phyloP scores from a whole-genome alignment of 1,284 basidiomycete species.

The Cerioporus squamosus region DNA sequence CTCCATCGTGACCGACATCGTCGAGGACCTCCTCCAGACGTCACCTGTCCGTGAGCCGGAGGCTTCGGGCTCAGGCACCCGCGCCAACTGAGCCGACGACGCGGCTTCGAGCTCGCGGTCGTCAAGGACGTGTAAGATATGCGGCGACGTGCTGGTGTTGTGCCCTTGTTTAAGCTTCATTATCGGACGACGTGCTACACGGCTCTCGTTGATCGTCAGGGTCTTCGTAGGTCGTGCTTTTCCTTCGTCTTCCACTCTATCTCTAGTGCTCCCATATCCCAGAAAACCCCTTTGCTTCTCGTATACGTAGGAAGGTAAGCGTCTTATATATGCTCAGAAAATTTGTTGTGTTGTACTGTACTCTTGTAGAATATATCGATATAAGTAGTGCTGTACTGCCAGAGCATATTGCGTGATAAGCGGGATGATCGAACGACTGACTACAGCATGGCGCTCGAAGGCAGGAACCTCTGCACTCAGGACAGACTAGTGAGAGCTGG shows the following conservation, averaged over 20 bases:
- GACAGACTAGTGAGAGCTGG: no score
- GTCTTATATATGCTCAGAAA: no score
- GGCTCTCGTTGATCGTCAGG: not conserved
- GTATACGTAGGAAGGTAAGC: no score
- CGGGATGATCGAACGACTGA: no score
- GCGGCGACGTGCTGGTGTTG: not conserved
- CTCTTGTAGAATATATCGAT: no score
- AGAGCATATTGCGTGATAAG: no score
- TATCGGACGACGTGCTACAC: constrained; percentile 14
- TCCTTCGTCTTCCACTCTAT: not conserved
- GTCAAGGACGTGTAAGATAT: constrained; percentile 11
- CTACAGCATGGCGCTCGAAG: no score
- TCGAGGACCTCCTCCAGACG: constrained; percentile 53
- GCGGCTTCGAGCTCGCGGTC: not conserved
- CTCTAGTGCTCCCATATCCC: no score
- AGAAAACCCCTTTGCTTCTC: no score
- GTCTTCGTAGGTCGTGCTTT: not conserved
- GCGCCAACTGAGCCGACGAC: constrained; percentile 4
- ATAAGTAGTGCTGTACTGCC: no score
- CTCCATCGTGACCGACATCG: constrained; percentile 57
- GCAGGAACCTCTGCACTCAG: no score
- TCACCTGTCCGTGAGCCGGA: constrained; percentile 19
- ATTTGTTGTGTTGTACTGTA: no score
- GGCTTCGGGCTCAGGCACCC: constrained; percentile 23
- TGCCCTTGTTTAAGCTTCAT: constrained; percentile 12